These are phyloP conservation scores for Elsinoe perseae DNA, from an alignment of 2,329 filamentous ascomycete genomes.

Conservation along the genomic window DNA sequence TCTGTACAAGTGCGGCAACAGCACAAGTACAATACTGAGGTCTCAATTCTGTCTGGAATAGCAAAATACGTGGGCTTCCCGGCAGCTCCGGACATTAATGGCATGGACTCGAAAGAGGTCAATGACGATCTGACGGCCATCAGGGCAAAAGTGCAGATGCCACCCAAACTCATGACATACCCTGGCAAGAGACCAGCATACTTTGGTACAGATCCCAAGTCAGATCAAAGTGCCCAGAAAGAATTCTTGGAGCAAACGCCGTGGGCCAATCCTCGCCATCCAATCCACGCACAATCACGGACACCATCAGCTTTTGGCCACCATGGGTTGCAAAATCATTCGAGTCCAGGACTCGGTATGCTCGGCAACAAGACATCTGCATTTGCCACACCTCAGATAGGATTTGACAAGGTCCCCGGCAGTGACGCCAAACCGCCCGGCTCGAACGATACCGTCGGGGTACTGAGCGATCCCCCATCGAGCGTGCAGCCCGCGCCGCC, in stretches of 20 bases:
- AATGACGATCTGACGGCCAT: constrained; percentile 86
- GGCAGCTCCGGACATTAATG: constrained; percentile 75
- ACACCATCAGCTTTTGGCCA: constrained; percentile 18
- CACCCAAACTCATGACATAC: constrained; percentile 12
- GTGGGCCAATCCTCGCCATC: constrained; percentile 75
- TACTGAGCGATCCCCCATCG: constrained; percentile 26
- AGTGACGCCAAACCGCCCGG: constrained; percentile 14
- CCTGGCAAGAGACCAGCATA: constrained; percentile 8
- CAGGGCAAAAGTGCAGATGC: constrained; percentile 52
- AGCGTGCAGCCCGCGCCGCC: constrained; percentile 26
- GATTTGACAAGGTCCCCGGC: constrained; percentile 8
- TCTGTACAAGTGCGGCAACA: constrained; percentile 76
- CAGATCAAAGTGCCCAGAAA: constrained; percentile 44
- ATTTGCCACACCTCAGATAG: constrained; percentile 20
- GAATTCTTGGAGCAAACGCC: constrained; percentile 83
- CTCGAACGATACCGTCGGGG: constrained; percentile 21
- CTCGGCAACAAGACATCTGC: constrained; percentile 16
- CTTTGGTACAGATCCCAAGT: constrained; percentile 13
- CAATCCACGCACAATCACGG: constrained; percentile 18
- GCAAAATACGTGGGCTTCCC: constrained; percentile 96
- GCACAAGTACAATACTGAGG: constrained; percentile 87
- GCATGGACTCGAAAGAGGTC: constrained; percentile 63
- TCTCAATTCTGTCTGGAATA: constrained; percentile 80
- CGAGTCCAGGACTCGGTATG: constrained; percentile 9
- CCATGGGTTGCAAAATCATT: constrained; percentile 16